Evolutionary conservation across 345 rosid species (phyloP).

Genomic region (Salix purpurea): DNA sequence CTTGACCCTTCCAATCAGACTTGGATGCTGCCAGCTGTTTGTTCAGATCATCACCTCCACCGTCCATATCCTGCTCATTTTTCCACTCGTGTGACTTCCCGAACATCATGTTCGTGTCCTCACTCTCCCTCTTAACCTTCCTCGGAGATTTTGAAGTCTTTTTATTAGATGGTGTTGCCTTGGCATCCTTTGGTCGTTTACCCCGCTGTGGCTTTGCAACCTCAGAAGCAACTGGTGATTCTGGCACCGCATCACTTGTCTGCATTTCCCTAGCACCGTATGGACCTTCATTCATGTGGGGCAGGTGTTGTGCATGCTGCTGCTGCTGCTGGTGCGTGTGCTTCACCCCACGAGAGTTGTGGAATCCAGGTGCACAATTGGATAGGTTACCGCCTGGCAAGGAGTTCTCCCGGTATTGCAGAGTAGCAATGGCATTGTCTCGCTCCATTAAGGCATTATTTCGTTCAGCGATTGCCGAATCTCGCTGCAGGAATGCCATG

Average conservation of each 20-base stretch:
- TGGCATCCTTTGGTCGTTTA: conserved; percentile 65
- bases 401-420: conserved; percentile 82
- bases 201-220: conserved; percentile 59
- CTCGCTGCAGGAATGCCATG: conserved; percentile 88
- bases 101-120: conserved; percentile 60
- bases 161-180: conserved; percentile 46
- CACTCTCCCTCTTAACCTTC: conserved; percentile 76
- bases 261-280: conserved; percentile 62
- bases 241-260: conserved; percentile 36
- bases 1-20: conserved; percentile 84
- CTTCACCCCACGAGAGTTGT: conserved; percentile 79
- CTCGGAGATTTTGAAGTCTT: conserved; percentile 56
- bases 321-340: conserved; percentile 76
- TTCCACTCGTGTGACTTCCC: conserved; percentile 58
- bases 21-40: conserved; percentile 48
- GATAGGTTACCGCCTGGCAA: conserved; percentile 49
- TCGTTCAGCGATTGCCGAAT: conserved; percentile 87
- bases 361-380: conserved; percentile 70
- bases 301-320: conserved; percentile 54
- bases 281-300: conserved; percentile 53
- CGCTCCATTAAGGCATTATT: conserved; percentile 84
- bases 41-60: conserved; percentile 40
- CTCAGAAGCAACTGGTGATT: conserved; percentile 50
- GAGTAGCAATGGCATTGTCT: conserved; percentile 75
- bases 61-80: conserved; percentile 40